These are phyloP conservation scores for Coemansia sp. DNA, from an alignment of 192 early-diverging fungal species.

Conservation along the genomic window DNA sequence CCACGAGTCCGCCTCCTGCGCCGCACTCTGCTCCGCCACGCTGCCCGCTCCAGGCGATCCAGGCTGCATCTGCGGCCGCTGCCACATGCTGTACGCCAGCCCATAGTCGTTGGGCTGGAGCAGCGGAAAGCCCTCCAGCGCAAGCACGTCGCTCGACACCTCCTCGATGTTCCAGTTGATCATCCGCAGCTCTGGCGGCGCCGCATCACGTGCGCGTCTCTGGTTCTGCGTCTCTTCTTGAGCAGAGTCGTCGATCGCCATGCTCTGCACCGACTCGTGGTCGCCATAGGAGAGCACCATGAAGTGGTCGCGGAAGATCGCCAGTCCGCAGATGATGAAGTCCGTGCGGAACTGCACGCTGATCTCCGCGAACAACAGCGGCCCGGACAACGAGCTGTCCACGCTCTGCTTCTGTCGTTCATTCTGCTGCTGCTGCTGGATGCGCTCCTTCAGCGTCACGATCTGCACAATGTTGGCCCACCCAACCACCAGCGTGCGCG, in stretches of 20 bases:
- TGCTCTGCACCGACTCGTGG: constrained; percentile 15
- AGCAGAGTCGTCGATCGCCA: constrained; percentile 1
- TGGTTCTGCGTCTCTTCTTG: constrained; percentile 14
- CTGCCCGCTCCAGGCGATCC: neutral
- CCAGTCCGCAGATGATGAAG: constrained; percentile 81
- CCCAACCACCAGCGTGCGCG: constrained; percentile 78
- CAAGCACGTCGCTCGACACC: constrained; percentile 84
- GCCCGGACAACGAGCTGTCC: constrained; percentile 9
- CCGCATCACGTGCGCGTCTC: constrained; percentile 45
- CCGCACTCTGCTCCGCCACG: neutral
- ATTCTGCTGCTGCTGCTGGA: neutral
- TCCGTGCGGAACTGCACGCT: constrained; percentile 57
- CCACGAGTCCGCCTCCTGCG: constrained; percentile 71
- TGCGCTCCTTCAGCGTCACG: constrained; percentile 65
- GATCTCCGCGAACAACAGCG: constrained; percentile 56
- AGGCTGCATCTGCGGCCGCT: neutral
- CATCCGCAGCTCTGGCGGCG: constrained; percentile 89
- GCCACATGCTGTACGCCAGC: constrained; percentile 63
- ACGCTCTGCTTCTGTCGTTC: neutral
- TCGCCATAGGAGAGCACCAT: constrained; percentile 53
- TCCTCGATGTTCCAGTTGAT: constrained; percentile 79
- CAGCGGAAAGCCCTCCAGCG: constrained; percentile 80
- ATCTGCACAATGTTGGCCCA: constrained; percentile 96
- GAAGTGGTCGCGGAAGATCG: constrained; percentile 57
- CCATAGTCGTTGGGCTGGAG: constrained; percentile 95